A percentile compares a stretch with the other conserved stretches of the same genome.
phyloP scores from a whole-genome alignment of 1,284 basidiomycete genomes.

The Boletus smithii region DNA sequence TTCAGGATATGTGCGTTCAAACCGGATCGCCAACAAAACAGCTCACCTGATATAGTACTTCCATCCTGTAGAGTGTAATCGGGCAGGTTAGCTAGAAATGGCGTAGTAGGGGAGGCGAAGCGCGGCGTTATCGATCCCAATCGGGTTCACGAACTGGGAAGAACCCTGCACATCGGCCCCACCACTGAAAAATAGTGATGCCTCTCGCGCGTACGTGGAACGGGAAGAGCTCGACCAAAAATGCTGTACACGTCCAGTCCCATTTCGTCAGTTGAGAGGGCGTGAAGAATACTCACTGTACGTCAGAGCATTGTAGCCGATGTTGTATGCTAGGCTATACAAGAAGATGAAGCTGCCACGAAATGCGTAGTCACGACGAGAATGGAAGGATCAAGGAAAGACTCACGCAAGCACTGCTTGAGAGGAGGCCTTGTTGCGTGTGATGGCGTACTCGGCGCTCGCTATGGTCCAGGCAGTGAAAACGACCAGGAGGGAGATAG shows the following conservation, averaged over 20 bases:
- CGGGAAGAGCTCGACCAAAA: constrained; percentile 27
- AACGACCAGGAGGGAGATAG: constrained; percentile 18
- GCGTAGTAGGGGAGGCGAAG: too few relatives aligned
- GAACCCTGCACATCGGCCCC: constrained; percentile 11
- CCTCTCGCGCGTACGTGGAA: constrained; percentile 21
- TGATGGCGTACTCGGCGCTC: constrained; percentile 19
- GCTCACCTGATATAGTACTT: too few relatives aligned
- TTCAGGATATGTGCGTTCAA: too few relatives aligned
- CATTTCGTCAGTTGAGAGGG: too few relatives aligned
- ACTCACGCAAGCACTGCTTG: constrained; percentile 10
- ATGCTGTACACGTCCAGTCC: constrained; percentile 11
- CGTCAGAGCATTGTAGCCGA: not conserved
- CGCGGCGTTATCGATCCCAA: constrained; percentile 22
- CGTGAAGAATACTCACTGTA: not conserved
- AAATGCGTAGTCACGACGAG: too few relatives aligned
- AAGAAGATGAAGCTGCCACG: too few relatives aligned
- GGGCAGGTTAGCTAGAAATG: too few relatives aligned
- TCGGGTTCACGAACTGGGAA: constrained; percentile 18
- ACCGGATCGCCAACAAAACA: too few relatives aligned
- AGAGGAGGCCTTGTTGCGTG: constrained; percentile 3
- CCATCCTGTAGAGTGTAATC: too few relatives aligned
- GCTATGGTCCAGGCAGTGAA: constrained; percentile 21
- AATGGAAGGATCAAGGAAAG: too few relatives aligned
- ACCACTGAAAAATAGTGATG: constrained; percentile 19
- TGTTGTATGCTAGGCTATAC: constrained; percentile 9